Evolutionary conservation across 202 grass and related monocot genomes (phyloP).

Genomic region (Schoenoplectus triqueter): DNA sequence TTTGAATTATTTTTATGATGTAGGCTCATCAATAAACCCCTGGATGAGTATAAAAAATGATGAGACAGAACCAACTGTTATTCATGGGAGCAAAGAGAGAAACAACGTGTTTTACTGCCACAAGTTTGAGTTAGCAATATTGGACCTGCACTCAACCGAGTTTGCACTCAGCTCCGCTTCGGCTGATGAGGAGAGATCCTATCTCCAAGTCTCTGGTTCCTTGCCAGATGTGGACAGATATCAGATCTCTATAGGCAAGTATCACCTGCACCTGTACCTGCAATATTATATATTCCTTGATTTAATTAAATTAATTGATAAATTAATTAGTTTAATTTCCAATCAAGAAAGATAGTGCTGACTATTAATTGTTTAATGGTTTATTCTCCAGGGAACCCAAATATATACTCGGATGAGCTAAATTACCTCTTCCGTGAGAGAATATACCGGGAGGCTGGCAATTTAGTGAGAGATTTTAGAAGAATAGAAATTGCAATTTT

Average conservation of each 20-base stretch:
- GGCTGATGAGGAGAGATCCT: conserved; percentile 19
- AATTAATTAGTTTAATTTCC: too few relatives aligned
- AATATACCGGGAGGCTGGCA: neutral
- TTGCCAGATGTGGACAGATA: neutral
- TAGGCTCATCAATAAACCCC: neutral
- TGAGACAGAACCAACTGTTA: too few relatives aligned
- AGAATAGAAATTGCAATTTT: conserved; percentile 14
- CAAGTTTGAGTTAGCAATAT: neutral
- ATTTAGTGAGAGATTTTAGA: neutral
- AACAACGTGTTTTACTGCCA: conserved; percentile 20
- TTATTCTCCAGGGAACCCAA: neutral
- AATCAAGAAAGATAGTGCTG: neutral
- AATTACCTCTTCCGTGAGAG: neutral
- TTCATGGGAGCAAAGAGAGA: conserved; percentile 21
- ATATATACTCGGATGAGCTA: conserved; percentile 11
- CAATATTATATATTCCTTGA: too few relatives aligned
- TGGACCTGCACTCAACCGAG: neutral
- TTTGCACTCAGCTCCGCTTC: neutral
- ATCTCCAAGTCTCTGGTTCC: neutral
- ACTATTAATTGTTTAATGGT: neutral
- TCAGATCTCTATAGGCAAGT: too few relatives aligned
- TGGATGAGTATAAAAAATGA: conserved; percentile 6
- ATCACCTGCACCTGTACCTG: too few relatives aligned
- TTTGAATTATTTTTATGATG: neutral
- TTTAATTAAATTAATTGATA: too few relatives aligned